Base-by-base conservation (phyloP, 345 rosid genomes). In the Balakata baccata region DNA sequence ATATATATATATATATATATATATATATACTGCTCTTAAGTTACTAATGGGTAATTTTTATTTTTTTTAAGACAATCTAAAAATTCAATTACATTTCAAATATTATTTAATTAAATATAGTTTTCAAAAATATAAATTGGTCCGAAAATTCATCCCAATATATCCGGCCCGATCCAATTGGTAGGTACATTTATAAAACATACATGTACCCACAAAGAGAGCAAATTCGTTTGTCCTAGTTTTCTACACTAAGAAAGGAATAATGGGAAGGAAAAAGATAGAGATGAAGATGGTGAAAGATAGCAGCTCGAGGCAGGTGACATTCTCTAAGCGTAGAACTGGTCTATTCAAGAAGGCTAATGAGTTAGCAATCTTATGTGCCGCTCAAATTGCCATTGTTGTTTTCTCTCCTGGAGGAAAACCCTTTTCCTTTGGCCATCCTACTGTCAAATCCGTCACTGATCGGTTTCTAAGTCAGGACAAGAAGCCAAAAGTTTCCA, bases 321-420 rank as follows among this genome's bases (percentile, higher is more conserved):
- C 78, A 11, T 69, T 69, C 74, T 75, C 80, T 0, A 77, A 77
- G 43, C 80, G 80, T 0, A 57, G 75, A 1, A 37, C 61, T 14
- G 80, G 80, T 2, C 60, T 77, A 0, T 77, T 77, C 60, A 77
- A 77, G 75, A 77, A 77, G 18, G 80, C 80, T 20, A 56, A 64
- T 2, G 80, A 77, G 75, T 70, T 77, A 17, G 80, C 75, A 14
- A 71, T 45, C 17, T 25, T 77, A 3, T 77, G 80, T 23, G 80
- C 51, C 0, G 75, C 39, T 11, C 71, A 71, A 37, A 37, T 77
- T 2, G 71, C 75, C 45, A 46, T 71, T 6, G 29, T 77, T 12
- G 80, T 71, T 3, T 77, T 71, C 75, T 77, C 80, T 12, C 80
- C 80, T 0, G 80, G 80, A n/a, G 80, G 80, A 0, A 77, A 77